A percentile compares a stretch with the other conserved stretches of the same genome.
Conservation (phyloP, 2,329 filamentous ascomycete genomes). For the Podosphaera aphanis region DNA sequence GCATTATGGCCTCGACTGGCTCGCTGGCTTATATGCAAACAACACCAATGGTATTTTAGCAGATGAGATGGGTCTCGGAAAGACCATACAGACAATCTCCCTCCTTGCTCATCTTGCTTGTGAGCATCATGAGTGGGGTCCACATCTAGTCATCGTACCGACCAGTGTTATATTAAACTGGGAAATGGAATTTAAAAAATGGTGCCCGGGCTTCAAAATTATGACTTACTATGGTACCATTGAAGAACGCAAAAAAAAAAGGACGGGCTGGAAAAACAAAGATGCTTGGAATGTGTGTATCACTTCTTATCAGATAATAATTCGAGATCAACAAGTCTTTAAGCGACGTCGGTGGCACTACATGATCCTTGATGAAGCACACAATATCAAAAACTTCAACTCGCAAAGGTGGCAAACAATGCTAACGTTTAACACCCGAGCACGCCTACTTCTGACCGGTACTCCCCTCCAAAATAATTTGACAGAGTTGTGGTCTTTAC, state of each 20-base stretch:
- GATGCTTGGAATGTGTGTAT: conserved; percentile 94
- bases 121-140: conserved; percentile 78
- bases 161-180: conserved; percentile 98
- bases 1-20: conserved; percentile 90
- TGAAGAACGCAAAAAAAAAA: conserved; percentile 76
- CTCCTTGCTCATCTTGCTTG: conserved; percentile 81
- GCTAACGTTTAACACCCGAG: conserved; percentile 75
- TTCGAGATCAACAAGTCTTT: conserved; percentile 85
- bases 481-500: conserved; percentile 84
- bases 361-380: conserved; percentile 91
- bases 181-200: conserved; percentile 99
- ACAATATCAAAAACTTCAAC: conserved; percentile 99
- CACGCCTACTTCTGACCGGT: conserved; percentile 70
- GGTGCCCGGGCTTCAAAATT: conserved; percentile 93
- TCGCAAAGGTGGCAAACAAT: conserved; percentile 92
- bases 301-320: conserved; percentile 87
- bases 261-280: conserved; percentile 79
- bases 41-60: conserved; percentile 89
- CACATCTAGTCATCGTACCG: conserved; percentile 84
- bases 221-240: conserved; percentile 88
- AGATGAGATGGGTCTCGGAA: conserved; percentile 95
- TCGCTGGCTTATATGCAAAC: conserved; percentile 76
- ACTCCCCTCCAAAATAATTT: conserved; percentile 94
- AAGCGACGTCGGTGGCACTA: conserved; percentile 90
- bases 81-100: conserved; percentile 95